Percentiles rank a stretch among this genome's conserved stretches.
Evolutionary conservation across 345 rosid species (phyloP).

Genomic region (Atalantia buxifolia): DNA sequence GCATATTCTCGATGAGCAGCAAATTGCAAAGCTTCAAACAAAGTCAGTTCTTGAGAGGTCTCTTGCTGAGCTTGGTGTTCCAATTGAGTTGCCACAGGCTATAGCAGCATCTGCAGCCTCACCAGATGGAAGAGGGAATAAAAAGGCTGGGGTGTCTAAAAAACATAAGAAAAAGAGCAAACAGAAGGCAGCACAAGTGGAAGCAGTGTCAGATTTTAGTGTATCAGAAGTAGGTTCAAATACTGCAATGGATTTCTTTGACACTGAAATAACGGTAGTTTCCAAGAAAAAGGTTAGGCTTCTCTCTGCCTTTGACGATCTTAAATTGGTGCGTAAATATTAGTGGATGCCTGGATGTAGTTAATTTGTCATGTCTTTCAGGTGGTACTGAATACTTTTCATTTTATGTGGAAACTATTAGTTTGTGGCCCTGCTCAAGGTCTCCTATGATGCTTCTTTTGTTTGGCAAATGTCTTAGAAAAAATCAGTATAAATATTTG

Average conservation of each 20-base stretch:
- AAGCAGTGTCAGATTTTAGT: constrained; percentile 35
- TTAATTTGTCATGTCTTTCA: neutral
- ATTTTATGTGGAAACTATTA: neutral
- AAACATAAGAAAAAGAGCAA: constrained; percentile 73
- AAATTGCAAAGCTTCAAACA: constrained; percentile 79
- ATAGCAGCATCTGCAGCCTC: constrained; percentile 35
- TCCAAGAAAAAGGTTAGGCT: constrained; percentile 49
- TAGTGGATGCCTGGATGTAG: neutral
- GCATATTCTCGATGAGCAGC: constrained; percentile 84
- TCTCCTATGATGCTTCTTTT: neutral
- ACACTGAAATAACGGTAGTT: constrained; percentile 32
- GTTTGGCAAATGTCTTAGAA: neutral
- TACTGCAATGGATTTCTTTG: constrained; percentile 26
- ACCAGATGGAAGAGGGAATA: constrained; percentile 52
- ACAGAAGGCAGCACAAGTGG: constrained; percentile 42
- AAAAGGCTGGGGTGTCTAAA: constrained; percentile 43
- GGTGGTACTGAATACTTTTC: neutral
- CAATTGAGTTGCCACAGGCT: constrained; percentile 35
- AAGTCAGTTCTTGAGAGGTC: constrained; percentile 59
- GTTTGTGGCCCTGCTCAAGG: neutral
- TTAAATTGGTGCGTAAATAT: neutral
- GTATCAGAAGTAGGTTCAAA: constrained; percentile 31
- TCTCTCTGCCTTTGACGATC: neutral
- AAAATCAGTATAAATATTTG: neutral
- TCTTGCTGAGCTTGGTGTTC: constrained; percentile 69